Evolutionary conservation across 1,284 basidiomycete genomes (phyloP), one percentile per base, ranked within the genome.

Genomic region (Cerrena zonata): DNA sequence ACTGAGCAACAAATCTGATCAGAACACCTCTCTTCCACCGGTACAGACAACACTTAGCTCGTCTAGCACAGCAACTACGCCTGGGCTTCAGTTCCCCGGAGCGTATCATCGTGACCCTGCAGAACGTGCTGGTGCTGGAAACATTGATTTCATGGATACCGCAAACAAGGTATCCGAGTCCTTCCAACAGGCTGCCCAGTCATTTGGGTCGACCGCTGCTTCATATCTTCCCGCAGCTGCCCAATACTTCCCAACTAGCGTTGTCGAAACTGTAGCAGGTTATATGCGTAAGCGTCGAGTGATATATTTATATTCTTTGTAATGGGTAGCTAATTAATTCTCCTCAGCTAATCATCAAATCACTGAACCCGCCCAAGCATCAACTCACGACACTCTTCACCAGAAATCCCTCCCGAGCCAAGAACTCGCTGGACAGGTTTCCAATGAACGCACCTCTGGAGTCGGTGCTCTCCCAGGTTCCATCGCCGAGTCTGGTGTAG

Each of bases 401-500:
- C 45, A 48, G 37, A 59, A 51, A 2, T 67, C 66, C 3, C 47
- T 64, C 40, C 65, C 59, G 4, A 61, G 60, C 18, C 55, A 52
- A 41, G 64, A 68, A 49, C 37, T 60, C 38, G 52, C 58, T n/a
- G 69, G 69, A 3, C 54, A 62, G 0, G 45, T 42, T 21, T 42
- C 59, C 3, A 56, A 60, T 10, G 67, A 68, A 51, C 61, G 58
- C 45, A 55, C 61, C 13, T 64, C 56, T 5, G 74, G 74, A 15
- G 70, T 67, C 4, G 72, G 72, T 2, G 64, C 69, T 7, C 62
- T 74, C 21, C 72, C 72, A 1, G 72, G 72, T 2, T 53, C 54
- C 2, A 51, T 62, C 39, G 60, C 57, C 41, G 73, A 75, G 53
- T 52, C 58, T 5, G 67, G 66, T 7, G 72, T 75, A 10, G 66